A percentile compares a stretch with the other conserved stretches of the same genome.
Conservation (phyloP, 768 basidiomycete species). For the Amanita thiersii region DNA sequence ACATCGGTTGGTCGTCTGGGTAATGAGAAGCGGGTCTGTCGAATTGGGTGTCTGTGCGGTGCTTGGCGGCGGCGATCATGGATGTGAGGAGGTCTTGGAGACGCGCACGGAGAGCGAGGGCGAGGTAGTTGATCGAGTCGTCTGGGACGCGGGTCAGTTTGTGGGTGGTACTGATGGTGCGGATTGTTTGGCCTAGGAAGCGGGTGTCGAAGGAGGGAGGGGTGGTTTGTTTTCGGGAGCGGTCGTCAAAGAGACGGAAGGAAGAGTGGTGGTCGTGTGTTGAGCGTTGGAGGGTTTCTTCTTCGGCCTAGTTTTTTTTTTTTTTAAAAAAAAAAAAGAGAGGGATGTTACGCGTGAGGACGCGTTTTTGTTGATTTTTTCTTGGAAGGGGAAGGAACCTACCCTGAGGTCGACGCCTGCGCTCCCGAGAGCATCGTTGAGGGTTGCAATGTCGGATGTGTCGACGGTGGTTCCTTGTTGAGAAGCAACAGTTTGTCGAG, state of each 20-base stretch:
- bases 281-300: conserved; percentile 69
- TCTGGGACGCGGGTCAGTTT: conserved; percentile 61
- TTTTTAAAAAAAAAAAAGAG: too few relatives aligned
- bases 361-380: neutral
- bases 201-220: conserved; percentile 65
- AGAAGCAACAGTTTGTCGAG: conserved; percentile 16
- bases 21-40: conserved; percentile 61
- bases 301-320: conserved; percentile 58
- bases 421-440: conserved; percentile 81
- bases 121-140: conserved; percentile 70
- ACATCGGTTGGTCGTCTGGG: conserved; percentile 68
- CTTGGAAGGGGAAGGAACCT: conserved; percentile 14
- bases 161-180: conserved; percentile 56
- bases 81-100: conserved; percentile 59
- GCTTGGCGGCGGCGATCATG: conserved; percentile 61
- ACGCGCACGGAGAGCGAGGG: conserved; percentile 69
- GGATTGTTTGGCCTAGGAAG: conserved; percentile 60
- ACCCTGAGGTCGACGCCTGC: conserved; percentile 84
- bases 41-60: conserved; percentile 65
- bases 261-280: conserved; percentile 51
- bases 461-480: conserved; percentile 33
- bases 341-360: neutral
- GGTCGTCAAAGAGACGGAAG: conserved; percentile 68
- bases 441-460: conserved; percentile 63
- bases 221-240: conserved; percentile 66